Evolutionary conservation across 345 rosid genomes (phyloP), one percentile per base, ranked within the genome.

Genomic region (Physaria fendleri): DNA sequence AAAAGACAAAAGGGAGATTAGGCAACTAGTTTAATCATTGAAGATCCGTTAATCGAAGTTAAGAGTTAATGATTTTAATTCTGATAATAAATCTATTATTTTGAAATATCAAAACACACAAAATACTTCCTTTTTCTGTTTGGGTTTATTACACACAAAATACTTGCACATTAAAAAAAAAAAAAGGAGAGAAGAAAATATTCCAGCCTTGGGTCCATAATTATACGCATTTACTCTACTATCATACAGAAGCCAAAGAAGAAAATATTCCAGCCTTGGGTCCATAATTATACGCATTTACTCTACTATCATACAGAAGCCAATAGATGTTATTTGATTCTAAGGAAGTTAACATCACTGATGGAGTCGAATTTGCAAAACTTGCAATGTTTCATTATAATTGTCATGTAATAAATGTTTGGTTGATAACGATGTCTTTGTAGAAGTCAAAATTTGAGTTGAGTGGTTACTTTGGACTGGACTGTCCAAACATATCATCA

Each of bases 11-110:
- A 21, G 41, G 32, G 22, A 14, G 22, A 59, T 43, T 59, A 44
- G 52, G 53, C 42, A 59, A 44, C 53, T 59, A 32, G 41, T 44
- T 44, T 59, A 43, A 43, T 58, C 52, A 58, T 43, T 37, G 20
- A 30, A 14, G 51, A 58, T 38, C 34, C 62, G 40, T 11, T 6
- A 25, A 56, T 58, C 21, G 22, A 43, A 40, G 62, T 57, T 57
- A 57, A 8, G 64, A 30, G 32, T 29, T 21, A 13, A 29, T 30
- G 17, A 30, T 29, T 58, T 27, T 11, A 17, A 0, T 40, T 56
- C 8, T 6, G 16, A 38, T 41, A 42, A n/a, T n/a, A n/a, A n/a
- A n/a, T n/a, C n/a, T n/a, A n/a, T n/a, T n/a, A n/a, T n/a, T n/a
- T n/a, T n/a, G n/a, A n/a, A n/a, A n/a, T n/a, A n/a, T n/a, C n/a